Conservation (phyloP, 1,139 yeast species). For the Taphrina pruni region DNA sequence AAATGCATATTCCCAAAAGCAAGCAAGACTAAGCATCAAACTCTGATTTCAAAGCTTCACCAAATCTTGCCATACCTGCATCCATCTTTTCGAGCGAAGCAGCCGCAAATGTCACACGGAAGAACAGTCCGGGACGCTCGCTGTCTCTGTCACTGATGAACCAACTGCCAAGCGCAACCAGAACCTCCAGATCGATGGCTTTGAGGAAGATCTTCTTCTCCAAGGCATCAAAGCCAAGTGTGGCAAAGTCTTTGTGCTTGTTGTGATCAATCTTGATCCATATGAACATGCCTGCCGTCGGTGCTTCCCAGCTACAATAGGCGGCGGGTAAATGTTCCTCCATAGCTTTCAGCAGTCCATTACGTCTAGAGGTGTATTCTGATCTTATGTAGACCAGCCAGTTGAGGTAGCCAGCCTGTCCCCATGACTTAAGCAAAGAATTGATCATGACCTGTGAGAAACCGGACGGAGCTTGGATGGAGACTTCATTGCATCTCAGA, state of each 20-base stretch:
- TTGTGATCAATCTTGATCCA: slow-evolving; percentile 75
- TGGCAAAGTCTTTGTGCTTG: slow-evolving; percentile 72
- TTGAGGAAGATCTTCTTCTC: slow-evolving; percentile 70
- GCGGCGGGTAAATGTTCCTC: slow-evolving; percentile 65
- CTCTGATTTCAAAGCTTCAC: slow-evolving; percentile 59
- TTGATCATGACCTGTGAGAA: slow-evolving; percentile 73
- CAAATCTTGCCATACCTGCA: slow-evolving; percentile 68
- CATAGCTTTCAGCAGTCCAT: slow-evolving; percentile 74
- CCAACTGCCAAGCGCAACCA: slow-evolving; percentile 92
- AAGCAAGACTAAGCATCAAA: slow-evolving; percentile 47
- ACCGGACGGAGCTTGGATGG: slow-evolving; percentile 83
- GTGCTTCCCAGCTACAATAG: slow-evolving; percentile 65
- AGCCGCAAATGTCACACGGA: slow-evolving; percentile 91
- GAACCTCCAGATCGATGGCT: slow-evolving; percentile 68
- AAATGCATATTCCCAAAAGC: no score
- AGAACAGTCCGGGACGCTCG: slow-evolving; percentile 60
- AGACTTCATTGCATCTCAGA: slow-evolving; percentile 77
- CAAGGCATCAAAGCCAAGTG: slow-evolving; percentile 63
- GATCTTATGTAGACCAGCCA: slow-evolving; percentile 87
- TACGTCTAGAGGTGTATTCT: slow-evolving; percentile 79
- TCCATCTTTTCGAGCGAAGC: slow-evolving; percentile 69
- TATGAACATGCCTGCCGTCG: slow-evolving; percentile 94
- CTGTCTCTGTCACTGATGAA: slow-evolving; percentile 54
- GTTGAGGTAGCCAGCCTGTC: slow-evolving; percentile 75
- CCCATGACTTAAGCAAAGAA: slow-evolving; percentile 72